These are phyloP conservation scores for Lasiodiplodia hormozganensis DNA, from an alignment of 2,329 filamentous ascomycete genomes.

Conservation along the genomic window DNA sequence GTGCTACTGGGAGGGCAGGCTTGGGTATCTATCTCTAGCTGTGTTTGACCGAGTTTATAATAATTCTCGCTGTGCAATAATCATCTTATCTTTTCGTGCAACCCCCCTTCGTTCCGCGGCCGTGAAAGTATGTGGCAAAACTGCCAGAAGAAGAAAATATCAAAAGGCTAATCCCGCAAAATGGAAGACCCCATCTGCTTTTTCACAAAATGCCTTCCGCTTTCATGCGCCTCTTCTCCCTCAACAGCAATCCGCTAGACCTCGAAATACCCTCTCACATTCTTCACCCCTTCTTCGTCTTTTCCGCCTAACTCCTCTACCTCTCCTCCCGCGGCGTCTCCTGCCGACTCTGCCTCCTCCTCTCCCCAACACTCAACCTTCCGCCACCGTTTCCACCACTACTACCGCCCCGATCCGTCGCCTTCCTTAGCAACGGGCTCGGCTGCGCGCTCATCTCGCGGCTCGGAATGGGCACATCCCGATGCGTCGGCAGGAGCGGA, in stretches of 20 bases:
- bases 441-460: constrained; percentile 31
- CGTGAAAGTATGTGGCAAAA: neutral
- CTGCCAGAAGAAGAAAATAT: neutral
- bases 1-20: neutral
- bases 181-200: neutral
- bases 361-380: neutral
- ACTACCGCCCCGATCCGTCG: constrained; percentile 34
- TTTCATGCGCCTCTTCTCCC: neutral
- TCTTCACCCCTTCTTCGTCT: neutral
- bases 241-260: neutral
- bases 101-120: neutral
- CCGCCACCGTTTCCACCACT: neutral
- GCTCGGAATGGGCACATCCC: constrained; percentile 35
- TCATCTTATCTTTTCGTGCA: neutral
- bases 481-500: constrained; percentile 30
- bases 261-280: neutral
- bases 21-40: neutral
- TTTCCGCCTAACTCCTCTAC: neutral
- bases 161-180: neutral
- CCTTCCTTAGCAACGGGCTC: constrained; percentile 44
- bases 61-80: neutral
- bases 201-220: neutral
- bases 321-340: neutral
- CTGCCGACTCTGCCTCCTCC: neutral
- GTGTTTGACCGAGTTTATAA: neutral